Conservation (phyloP, 2,329 filamentous ascomycete genomes). For the Raffaelea ambrosiae region DNA sequence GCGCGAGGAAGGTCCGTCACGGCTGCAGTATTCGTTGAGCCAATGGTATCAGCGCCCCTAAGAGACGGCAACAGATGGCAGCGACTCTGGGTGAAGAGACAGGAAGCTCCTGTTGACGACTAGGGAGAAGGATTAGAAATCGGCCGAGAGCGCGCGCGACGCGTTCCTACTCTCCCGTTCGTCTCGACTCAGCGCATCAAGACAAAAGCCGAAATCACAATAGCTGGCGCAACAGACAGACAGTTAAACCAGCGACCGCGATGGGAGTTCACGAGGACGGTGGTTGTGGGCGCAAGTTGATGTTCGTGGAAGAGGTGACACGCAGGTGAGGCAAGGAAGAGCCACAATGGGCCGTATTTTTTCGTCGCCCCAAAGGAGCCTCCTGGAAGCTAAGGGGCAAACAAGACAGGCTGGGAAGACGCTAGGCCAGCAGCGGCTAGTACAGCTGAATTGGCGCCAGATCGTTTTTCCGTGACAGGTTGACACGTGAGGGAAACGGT, state of each 20-base stretch:
- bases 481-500: background rate
- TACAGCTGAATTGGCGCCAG: no score
- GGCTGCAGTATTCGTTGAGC: no score
- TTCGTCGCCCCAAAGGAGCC: background rate
- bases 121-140: constrained; percentile 5
- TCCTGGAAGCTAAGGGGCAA: background rate
- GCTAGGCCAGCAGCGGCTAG: no score
- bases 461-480: background rate
- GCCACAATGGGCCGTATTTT: background rate
- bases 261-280: background rate
- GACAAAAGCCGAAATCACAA: background rate
- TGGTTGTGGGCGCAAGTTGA: background rate
- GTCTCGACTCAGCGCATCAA: constrained; percentile 11
- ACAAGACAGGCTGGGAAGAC: no score
- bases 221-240: background rate
- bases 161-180: constrained; percentile 10
- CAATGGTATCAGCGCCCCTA: no score
- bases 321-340: background rate
- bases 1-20: no score
- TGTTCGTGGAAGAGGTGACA: background rate
- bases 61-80: no score
- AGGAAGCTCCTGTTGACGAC: background rate
- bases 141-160: constrained; percentile 9
- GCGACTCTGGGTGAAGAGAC: no score
- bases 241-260: background rate